Percentiles rank a stretch among this genome's conserved stretches.
These are phyloP conservation scores for Nakaseomyces uthaithaninus DNA, from an alignment of 1,139 yeast genomes.

Conservation along the genomic window DNA sequence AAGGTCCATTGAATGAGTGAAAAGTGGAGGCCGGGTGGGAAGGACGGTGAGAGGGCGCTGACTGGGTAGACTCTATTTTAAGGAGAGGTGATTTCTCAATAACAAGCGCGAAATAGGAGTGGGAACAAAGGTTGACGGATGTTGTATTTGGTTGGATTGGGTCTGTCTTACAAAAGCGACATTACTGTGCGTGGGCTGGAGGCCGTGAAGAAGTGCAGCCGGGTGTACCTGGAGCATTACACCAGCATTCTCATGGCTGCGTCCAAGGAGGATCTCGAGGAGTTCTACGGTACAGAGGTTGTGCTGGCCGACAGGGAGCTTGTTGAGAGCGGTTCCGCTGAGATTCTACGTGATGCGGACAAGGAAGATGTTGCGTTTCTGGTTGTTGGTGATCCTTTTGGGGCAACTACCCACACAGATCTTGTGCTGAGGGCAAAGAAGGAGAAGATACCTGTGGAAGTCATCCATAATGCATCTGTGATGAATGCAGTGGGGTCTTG, in stretches of 20 bases:
- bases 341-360: slow-evolving; percentile 68
- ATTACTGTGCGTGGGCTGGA: slow-evolving; percentile 93
- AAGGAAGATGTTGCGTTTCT: slow-evolving; percentile 80
- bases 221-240: slow-evolving; percentile 91
- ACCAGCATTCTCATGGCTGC: slow-evolving; percentile 96
- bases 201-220: slow-evolving; percentile 68
- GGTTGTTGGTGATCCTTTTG: slow-evolving; percentile 96
- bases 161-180: slow-evolving; percentile 80
- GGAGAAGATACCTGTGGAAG: slow-evolving; percentile 64
- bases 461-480: slow-evolving; percentile 90
- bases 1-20: too few species aligned
- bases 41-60: too few species aligned
- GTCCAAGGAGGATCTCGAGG: slow-evolving; percentile 54
- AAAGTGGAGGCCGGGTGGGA: too few species aligned
- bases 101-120: too few species aligned
- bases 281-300: slow-evolving; percentile 77
- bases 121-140: too few species aligned
- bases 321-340: slow-evolving; percentile 84
- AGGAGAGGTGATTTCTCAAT: too few species aligned
- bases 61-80: too few species aligned
- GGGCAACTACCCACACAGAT: slow-evolving; percentile 97
- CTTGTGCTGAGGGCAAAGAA: slow-evolving; percentile 85
- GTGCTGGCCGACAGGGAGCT: slow-evolving; percentile 89
- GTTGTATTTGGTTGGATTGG: slow-evolving; percentile 88
- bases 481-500: slow-evolving; percentile 99